Evolutionary conservation across 768 basidiomycete genomes (phyloP).

Genomic region (Sporobolomyces pararoseus): DNA sequence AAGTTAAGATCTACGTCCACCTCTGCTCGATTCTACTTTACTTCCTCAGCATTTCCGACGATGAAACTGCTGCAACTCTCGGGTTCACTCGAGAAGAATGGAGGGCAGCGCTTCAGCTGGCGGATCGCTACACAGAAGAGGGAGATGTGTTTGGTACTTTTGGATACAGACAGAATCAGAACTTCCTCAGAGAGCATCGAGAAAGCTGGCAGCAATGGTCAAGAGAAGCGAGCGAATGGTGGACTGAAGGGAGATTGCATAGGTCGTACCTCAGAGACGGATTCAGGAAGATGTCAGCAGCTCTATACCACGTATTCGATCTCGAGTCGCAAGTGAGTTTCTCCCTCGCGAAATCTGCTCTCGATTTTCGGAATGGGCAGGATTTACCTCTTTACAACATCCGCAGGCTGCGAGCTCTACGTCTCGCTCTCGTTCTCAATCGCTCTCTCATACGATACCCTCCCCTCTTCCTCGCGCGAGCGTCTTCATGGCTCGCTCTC

Average conservation of each 20-base stretch:
- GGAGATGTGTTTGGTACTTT: not conserved
- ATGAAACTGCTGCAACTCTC: not conserved
- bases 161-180: not conserved
- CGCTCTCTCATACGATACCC: too few relatives aligned
- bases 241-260: not conserved
- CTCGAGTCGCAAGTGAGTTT: not conserved
- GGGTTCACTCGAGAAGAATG: not conserved
- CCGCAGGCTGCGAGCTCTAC: not conserved
- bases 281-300: not conserved
- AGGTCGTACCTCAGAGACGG: not conserved
- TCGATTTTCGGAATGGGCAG: not conserved
- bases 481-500: too few relatives aligned
- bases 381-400: not conserved
- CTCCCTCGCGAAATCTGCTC: too few relatives aligned
- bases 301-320: not conserved
- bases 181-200: not conserved
- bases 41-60: not conserved
- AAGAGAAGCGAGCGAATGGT: not conserved
- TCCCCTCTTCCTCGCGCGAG: too few relatives aligned
- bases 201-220: not conserved
- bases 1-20: not conserved
- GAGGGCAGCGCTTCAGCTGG: not conserved
- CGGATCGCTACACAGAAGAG: too few relatives aligned
- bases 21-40: slow-evolving; percentile 6
- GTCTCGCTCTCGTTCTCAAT: too few relatives aligned